A percentile compares a stretch with the other conserved stretches of the same genome.
These are phyloP conservation scores for Stygiomarasmius scandens DNA, from an alignment of 1,284 basidiomycete species.

Conservation along the genomic window DNA sequence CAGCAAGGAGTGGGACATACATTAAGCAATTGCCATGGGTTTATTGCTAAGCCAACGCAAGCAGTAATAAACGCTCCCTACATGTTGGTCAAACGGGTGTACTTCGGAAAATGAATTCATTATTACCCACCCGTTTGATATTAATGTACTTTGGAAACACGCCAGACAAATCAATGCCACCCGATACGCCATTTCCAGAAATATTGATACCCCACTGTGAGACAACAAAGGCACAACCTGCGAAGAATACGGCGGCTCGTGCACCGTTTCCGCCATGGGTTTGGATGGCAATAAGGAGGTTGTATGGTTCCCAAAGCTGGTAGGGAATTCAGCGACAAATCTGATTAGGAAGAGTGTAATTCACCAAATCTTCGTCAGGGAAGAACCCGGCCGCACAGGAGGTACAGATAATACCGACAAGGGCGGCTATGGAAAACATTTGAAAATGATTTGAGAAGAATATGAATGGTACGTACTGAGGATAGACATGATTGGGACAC, in stretches of 20 bases:
- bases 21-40: slow-evolving; percentile 2
- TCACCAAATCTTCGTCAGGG: background rate
- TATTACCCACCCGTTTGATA: background rate
- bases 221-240: slow-evolving; percentile 1
- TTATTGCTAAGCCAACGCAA: background rate
- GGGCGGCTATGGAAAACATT: background rate
- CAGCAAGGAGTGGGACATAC: background rate
- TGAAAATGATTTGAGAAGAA: background rate
- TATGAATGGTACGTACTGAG: background rate
- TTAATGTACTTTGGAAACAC: background rate
- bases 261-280: background rate
- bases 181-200: background rate
- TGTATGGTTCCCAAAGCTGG: slow-evolving; percentile 3
- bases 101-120: background rate
- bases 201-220: slow-evolving; percentile 5
- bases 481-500: background rate
- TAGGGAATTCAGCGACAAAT: background rate
- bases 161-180: background rate
- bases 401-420: slow-evolving; percentile 1
- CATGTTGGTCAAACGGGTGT: background rate
- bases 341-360: background rate
- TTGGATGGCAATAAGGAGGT: slow-evolving; percentile 3
- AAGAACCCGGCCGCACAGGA: slow-evolving; percentile 2
- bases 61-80: slow-evolving; percentile 2
- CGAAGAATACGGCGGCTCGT: background rate